Conservation (phyloP, 768 basidiomycete species). For the Russula emetica region DNA sequence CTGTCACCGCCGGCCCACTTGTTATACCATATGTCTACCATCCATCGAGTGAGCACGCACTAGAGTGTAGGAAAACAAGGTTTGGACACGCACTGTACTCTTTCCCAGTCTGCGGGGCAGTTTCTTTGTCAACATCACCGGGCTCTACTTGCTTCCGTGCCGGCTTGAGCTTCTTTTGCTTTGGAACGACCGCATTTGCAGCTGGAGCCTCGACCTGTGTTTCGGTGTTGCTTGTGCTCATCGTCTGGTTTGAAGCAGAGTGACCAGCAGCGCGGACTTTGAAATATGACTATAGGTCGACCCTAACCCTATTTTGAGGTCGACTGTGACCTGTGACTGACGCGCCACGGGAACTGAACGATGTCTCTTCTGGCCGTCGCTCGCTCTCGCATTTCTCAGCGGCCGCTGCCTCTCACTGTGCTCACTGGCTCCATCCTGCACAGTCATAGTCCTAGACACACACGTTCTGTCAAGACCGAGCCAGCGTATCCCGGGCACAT, state of each 20-base stretch:
- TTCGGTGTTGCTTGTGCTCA: slow-evolving; percentile 24
- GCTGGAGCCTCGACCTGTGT: slow-evolving; percentile 10
- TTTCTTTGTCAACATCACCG: slow-evolving; percentile 85
- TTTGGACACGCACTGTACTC: slow-evolving; percentile 75
- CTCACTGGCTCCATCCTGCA: neutral
- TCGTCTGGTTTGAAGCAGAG: slow-evolving; percentile 4
- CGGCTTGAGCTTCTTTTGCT: slow-evolving; percentile 72
- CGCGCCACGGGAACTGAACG: neutral
- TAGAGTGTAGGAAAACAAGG: neutral
- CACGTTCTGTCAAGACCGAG: slow-evolving; percentile 23
- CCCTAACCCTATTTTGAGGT: slow-evolving; percentile 21
- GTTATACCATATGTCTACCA: slow-evolving; percentile 93
- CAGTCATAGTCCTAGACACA: neutral
- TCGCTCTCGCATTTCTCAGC: slow-evolving; percentile 6
- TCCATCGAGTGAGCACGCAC: slow-evolving; percentile 6
- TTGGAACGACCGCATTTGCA: slow-evolving; percentile 27
- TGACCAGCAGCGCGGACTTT: neutral
- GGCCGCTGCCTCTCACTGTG: neutral
- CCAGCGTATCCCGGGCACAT: slow-evolving; percentile 76
- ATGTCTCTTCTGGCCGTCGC: slow-evolving; percentile 20
- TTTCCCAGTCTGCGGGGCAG: slow-evolving; percentile 87
- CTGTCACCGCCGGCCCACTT: slow-evolving; percentile 99
- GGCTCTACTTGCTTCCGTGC: slow-evolving; percentile 92
- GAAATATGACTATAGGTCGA: neutral
- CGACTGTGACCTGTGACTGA: neutral